These are phyloP conservation scores for Picea abies DNA, from an alignment of 83 land plant genomes.

Conservation along the genomic window DNA sequence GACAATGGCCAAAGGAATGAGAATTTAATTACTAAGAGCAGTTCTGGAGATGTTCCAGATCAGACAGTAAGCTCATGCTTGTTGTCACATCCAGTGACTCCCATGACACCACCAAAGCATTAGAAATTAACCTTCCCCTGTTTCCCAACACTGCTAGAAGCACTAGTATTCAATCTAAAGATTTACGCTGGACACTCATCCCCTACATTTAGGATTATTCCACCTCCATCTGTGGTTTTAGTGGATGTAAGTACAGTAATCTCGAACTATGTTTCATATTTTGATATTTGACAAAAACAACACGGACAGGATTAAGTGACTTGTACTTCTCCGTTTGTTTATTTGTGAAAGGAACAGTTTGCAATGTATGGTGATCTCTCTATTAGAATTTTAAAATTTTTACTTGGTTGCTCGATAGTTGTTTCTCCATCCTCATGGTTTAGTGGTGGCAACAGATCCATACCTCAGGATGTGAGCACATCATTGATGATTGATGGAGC, in stretches of 20 bases:
- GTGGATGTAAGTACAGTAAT: constrained; percentile 52
- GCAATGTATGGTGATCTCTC: constrained; percentile 57
- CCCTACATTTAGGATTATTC: constrained; percentile 61
- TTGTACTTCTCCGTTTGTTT: not conserved
- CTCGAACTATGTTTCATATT: not conserved
- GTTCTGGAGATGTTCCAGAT: constrained; percentile 19
- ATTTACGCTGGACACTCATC: constrained; percentile 68
- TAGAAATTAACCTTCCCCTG: constrained; percentile 23
- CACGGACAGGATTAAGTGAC: not conserved
- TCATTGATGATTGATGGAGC: no score
- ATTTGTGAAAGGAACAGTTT: constrained; percentile 46
- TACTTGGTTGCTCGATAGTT: no score
- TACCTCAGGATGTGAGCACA: no score
- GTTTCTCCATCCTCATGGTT: no score
- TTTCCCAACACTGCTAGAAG: constrained; percentile 20
- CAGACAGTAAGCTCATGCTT: constrained; percentile 10
- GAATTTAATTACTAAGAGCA: constrained; percentile 9
- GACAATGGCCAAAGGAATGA: not conserved
- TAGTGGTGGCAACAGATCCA: no score
- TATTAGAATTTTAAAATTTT: constrained; percentile 23
- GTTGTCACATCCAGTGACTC: constrained; percentile 7
- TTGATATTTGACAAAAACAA: not conserved
- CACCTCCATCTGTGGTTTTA: constrained; percentile 56
- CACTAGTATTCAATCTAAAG: constrained; percentile 34
- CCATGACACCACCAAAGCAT: constrained; percentile 27